These are phyloP conservation scores for Thermoascus crustaceus DNA, from an alignment of 2,329 filamentous ascomycete genomes.

Conservation along the genomic window DNA sequence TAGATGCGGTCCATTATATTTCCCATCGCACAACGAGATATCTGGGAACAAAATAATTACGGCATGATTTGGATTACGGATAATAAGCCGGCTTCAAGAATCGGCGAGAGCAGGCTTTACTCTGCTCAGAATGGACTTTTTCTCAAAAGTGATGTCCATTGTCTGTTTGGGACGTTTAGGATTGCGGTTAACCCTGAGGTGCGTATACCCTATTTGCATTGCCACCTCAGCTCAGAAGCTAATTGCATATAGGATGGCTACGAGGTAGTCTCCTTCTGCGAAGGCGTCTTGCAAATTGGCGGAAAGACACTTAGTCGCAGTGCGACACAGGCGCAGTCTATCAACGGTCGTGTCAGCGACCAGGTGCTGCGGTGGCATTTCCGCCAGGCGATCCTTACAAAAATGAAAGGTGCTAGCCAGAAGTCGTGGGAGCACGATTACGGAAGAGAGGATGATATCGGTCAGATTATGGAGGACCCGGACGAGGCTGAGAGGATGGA, in stretches of 20 bases:
- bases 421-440: slow-evolving; percentile 14
- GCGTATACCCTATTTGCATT: slow-evolving; percentile 7
- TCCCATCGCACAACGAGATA: slow-evolving; percentile 14
- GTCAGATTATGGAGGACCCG: slow-evolving; percentile 47
- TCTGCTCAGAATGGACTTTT: slow-evolving; percentile 22
- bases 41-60: slow-evolving; percentile 16
- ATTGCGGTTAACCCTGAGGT: slow-evolving; percentile 20
- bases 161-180: slow-evolving; percentile 14
- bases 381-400: slow-evolving; percentile 11
- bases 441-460: slow-evolving; percentile 15
- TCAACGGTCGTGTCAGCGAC: slow-evolving; percentile 8
- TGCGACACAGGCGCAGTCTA: slow-evolving; percentile 1
- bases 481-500: slow-evolving; percentile 19
- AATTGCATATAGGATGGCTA: slow-evolving; percentile 10
- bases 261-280: slow-evolving; percentile 17
- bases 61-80: slow-evolving; percentile 10
- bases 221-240: not conserved
- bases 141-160: slow-evolving; percentile 12
- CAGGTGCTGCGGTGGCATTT: slow-evolving; percentile 18
- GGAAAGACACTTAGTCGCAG: slow-evolving; percentile 9
- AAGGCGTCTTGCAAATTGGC: slow-evolving; percentile 11
- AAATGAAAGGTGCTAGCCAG: slow-evolving; percentile 11
- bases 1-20: slow-evolving; percentile 20
- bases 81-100: slow-evolving; percentile 2
- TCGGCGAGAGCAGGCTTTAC: slow-evolving; percentile 13